A percentile compares a stretch with the other conserved stretches of the same genome.
Conservation (phyloP, 257 asterid genomes). For the Salvia miltiorrhiza region DNA sequence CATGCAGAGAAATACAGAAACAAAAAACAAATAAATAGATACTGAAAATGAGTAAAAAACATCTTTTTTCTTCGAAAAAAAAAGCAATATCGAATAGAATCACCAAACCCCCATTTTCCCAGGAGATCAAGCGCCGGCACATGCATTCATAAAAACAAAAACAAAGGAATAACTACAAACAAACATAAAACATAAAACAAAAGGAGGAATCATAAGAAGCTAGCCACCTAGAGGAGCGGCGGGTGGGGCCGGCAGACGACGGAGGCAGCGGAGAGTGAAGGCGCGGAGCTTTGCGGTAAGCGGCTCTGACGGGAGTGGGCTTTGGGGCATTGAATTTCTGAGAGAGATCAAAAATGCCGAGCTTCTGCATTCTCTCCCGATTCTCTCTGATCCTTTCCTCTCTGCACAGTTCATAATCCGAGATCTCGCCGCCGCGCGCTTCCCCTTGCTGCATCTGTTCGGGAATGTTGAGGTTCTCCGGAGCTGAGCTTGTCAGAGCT, state of each 20-base stretch:
- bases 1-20: neutral
- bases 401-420: slow-evolving; percentile 67
- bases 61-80: neutral
- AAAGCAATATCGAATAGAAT: neutral
- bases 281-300: slow-evolving; percentile 27
- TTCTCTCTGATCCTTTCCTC: slow-evolving; percentile 79
- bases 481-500: slow-evolving; percentile 11
- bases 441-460: slow-evolving; percentile 4
- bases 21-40: no score
- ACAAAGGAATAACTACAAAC: neutral
- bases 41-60: neutral
- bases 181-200: neutral
- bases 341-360: slow-evolving; percentile 73
- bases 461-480: slow-evolving; percentile 11
- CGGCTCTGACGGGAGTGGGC: slow-evolving; percentile 29
- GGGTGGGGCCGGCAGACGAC: slow-evolving; percentile 44
- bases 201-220: neutral
- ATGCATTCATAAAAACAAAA: neutral
- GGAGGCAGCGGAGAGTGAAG: slow-evolving; percentile 37
- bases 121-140: slow-evolving; percentile 13
- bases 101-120: neutral
- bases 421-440: slow-evolving; percentile 17
- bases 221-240: slow-evolving; percentile 84
- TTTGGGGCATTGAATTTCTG: slow-evolving; percentile 50
- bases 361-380: slow-evolving; percentile 77